Evolutionary conservation across 305 asterid genomes (phyloP).

Genomic region (Fraxinus ornus): DNA sequence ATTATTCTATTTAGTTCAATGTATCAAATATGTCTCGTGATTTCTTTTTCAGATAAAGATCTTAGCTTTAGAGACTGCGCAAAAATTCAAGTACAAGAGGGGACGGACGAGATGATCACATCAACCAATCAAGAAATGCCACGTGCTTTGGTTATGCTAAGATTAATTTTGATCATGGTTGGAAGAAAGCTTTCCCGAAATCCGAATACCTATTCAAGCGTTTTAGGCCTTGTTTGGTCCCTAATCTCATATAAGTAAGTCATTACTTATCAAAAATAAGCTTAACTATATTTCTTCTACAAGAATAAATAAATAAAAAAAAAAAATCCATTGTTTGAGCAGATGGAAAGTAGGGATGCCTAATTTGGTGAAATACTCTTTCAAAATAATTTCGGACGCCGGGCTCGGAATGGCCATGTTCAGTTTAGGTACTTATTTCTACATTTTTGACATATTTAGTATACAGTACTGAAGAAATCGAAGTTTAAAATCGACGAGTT

Average conservation of each 20-base stretch:
- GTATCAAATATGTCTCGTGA: neutral
- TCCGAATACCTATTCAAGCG: conserved; percentile 75
- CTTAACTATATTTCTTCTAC: neutral
- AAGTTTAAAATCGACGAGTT: neutral
- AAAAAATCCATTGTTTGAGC: conserved; percentile 3
- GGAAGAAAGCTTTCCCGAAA: conserved; percentile 73
- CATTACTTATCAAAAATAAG: neutral
- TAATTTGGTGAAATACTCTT: conserved; percentile 57
- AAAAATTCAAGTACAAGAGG: conserved; percentile 36
- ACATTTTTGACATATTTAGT: neutral
- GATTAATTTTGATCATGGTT: conserved; percentile 51
- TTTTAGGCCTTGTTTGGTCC: conserved; percentile 67
- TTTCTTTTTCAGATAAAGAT: conserved; percentile 46
- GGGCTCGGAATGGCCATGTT: conserved; percentile 91
- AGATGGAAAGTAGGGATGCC: conserved; percentile 85
- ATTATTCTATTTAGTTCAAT: neutral
- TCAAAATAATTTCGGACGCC: conserved; percentile 67
- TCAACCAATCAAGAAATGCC: conserved; percentile 55
- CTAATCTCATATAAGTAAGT: conserved; percentile 62
- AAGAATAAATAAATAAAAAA: neutral
- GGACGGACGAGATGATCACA: conserved; percentile 12
- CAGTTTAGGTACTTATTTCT: conserved; percentile 48
- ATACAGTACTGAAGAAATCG: neutral
- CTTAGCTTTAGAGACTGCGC: conserved; percentile 66
- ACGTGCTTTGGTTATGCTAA: conserved; percentile 53